Percentiles rank a stretch among this genome's conserved stretches.
Conservation (phyloP, 805 yeast genomes). For the Schizosaccharomyces lindneri region DNA sequence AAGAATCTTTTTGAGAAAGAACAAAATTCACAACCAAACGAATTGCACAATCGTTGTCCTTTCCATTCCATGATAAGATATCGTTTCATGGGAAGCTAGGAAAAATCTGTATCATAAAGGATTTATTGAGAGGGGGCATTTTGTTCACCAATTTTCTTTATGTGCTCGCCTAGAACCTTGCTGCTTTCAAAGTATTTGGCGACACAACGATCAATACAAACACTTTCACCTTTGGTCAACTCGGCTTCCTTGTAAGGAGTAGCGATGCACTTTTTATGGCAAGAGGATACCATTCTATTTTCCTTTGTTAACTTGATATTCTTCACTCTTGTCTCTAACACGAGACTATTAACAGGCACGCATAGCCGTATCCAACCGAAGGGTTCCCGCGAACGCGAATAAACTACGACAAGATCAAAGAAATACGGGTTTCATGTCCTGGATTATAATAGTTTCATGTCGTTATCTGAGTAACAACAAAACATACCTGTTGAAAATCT, state of each 20-base stretch:
- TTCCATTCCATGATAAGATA: no score
- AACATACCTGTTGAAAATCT: slow-evolving; percentile 52
- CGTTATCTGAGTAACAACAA: not conserved
- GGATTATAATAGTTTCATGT: not conserved
- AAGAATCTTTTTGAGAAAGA: no score
- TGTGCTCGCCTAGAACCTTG: slow-evolving; percentile 27
- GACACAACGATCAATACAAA: slow-evolving; percentile 71
- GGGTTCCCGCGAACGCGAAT: not conserved
- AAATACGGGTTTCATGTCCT: no score
- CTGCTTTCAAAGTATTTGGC: slow-evolving; percentile 58
- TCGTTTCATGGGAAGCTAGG: no score
- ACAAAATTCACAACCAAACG: no score
- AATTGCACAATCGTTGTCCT: no score
- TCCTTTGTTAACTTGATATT: not conserved
- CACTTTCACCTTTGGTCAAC: slow-evolving; percentile 56
- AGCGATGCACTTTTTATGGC: slow-evolving; percentile 60
- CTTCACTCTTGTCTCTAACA: not conserved
- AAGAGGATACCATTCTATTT: slow-evolving; percentile 23
- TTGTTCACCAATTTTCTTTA: slow-evolving; percentile 1
- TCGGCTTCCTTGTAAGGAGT: slow-evolving; percentile 69
- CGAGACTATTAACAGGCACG: no score
- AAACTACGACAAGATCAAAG: not conserved
- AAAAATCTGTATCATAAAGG: no score
- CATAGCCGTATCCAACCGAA: no score
- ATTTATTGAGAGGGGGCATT: not conserved